These are phyloP conservation scores for Pseudogymnoascus destructans DNA, from an alignment of 2,329 filamentous ascomycete genomes.

Conservation along the genomic window DNA sequence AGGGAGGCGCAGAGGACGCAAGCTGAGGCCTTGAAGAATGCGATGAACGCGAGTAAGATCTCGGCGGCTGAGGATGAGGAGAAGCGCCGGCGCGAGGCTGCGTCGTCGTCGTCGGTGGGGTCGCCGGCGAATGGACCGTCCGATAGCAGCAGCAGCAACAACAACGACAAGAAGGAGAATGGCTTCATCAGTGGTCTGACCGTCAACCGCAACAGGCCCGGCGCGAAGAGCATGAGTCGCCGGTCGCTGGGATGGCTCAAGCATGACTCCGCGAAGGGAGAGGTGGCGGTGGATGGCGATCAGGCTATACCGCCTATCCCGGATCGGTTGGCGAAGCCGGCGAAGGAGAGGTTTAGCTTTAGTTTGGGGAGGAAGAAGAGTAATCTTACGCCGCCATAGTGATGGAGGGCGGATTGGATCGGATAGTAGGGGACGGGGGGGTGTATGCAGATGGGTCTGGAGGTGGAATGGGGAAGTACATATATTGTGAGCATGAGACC, in stretches of 20 bases:
- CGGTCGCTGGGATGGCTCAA: slow-evolving; percentile 53
- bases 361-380: slow-evolving; percentile 61
- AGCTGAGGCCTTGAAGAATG: slow-evolving; percentile 45
- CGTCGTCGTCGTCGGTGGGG: slow-evolving; percentile 10
- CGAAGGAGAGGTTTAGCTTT: slow-evolving; percentile 54
- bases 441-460: too few species aligned
- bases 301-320: slow-evolving; percentile 20
- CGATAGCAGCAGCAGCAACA: neutral
- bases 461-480: too few species aligned
- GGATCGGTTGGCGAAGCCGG: slow-evolving; percentile 34
- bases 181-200: slow-evolving; percentile 36
- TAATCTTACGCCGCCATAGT: slow-evolving; percentile 26
- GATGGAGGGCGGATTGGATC: neutral
- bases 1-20: slow-evolving; percentile 33
- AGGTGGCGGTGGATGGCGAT: slow-evolving; percentile 20
- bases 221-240: slow-evolving; percentile 66
- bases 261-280: slow-evolving; percentile 10
- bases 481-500: too few species aligned
- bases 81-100: slow-evolving; percentile 42
- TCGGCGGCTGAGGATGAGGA: slow-evolving; percentile 43
- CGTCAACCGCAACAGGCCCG: slow-evolving; percentile 45
- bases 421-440: neutral
- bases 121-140: neutral
- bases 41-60: slow-evolving; percentile 40
- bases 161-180: slow-evolving; percentile 23